phyloP scores from a whole-genome alignment of 225 moss, liverwort and hornwort species.

The Bryoerythrophyllum caledonicum region DNA sequence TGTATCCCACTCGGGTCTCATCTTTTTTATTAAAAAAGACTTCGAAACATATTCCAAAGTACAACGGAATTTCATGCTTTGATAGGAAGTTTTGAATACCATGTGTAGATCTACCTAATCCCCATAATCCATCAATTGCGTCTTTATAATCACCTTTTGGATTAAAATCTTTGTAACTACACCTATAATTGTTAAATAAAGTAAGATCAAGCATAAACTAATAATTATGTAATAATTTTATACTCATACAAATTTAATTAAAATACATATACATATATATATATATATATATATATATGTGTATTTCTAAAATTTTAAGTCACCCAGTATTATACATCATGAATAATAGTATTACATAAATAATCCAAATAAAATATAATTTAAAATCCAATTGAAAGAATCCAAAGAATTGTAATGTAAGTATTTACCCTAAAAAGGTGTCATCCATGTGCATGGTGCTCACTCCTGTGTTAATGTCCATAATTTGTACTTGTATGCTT shows the following conservation, averaged over 20 bases:
- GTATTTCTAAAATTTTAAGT: background rate
- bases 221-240: no score
- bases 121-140: constrained; percentile 31
- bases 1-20: constrained; percentile 32
- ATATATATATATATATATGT: no score
- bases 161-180: constrained; percentile 22
- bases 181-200: background rate
- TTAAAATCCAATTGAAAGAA: background rate
- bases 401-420: rapidly evolving
- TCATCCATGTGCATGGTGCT: background rate
- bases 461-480: background rate
- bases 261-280: no score
- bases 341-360: no score
- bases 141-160: constrained; percentile 28
- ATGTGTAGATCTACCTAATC: constrained; percentile 6
- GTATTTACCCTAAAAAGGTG: constrained; percentile 14
- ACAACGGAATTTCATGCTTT: background rate
- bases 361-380: background rate
- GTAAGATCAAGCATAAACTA: no score
- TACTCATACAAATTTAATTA: no score
- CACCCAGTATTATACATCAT: background rate
- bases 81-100: constrained; percentile 16
- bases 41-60: constrained; percentile 35
- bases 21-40: constrained; percentile 8
- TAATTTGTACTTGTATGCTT: background rate